Base-by-base conservation (phyloP, 75 land plant genomes). In the Ceratopteris richardii region DNA sequence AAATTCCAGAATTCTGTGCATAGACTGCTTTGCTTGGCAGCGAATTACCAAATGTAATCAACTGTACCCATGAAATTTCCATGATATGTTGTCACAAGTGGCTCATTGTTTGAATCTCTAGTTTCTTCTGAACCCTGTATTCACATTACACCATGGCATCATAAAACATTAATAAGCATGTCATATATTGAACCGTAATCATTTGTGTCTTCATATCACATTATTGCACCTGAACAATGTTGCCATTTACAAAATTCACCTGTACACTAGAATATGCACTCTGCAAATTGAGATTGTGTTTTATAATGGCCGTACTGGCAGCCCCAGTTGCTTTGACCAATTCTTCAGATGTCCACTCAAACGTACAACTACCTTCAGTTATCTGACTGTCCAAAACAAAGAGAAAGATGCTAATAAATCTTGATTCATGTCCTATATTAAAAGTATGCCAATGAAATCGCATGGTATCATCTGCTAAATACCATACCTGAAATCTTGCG, bases 41-140 rank as follows among this genome's bases (percentile, higher is more conserved):
- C 3, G 9, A 33, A 46, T 4, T 66, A 90, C 99, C 90, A 94
- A 51, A 94, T 82, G 61, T 94, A 94, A 59, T 94, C 99, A 62
- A 94, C 96, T 19, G 99, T 94, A 64, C 99, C 99, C 67, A 73
- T 62, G 67, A 79, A 94, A 62, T 78, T 62, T 54, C 67, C 73
- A 55, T 94, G 70, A 62, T 81, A 94, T 55, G 88, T 86, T 31
- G 99, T 94, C 19, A 86, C 81, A n/a, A 73, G 68, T 17, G 99
- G 99, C 77, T 94, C 99, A 67, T 82, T 76, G 52, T 44, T 54
- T 1, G 75, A 65, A 47, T 84, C 91, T 57, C 80, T 86, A 47
- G 85, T 77, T 30, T 81, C 86, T 51, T 20, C 18, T 31, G 62
- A 66, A 7, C 86, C 86, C 89, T 74, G 74, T 52, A 46, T 2